Conservation (phyloP, 2,329 filamentous ascomycete species). For the Epichloe glyceriae region DNA sequence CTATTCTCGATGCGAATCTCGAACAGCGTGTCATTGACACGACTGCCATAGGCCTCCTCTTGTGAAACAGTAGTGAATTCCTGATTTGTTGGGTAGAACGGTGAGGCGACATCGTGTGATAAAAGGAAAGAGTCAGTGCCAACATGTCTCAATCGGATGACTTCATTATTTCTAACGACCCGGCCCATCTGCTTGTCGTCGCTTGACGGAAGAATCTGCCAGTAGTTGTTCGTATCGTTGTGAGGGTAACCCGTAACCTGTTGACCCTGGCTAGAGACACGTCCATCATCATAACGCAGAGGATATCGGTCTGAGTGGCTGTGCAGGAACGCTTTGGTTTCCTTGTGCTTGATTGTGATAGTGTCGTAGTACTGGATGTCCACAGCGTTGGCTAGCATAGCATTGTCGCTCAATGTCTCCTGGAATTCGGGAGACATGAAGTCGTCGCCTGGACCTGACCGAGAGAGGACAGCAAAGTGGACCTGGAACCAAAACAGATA, state of each 20-base stretch:
- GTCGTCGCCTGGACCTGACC: constrained; percentile 89
- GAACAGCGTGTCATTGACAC: constrained; percentile 83
- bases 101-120: constrained; percentile 93
- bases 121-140: constrained; percentile 77
- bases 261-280: constrained; percentile 93
- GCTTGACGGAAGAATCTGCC: constrained; percentile 71
- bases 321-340: constrained; percentile 92
- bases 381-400: constrained; percentile 77
- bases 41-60: constrained; percentile 59
- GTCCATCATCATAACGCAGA: constrained; percentile 89
- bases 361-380: constrained; percentile 82
- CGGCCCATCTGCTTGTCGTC: constrained; percentile 46
- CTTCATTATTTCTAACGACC: constrained; percentile 67
- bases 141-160: constrained; percentile 75
- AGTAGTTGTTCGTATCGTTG: constrained; percentile 98
- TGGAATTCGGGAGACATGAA: constrained; percentile 99
- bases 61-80: constrained; percentile 78
- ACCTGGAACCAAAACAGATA: constrained; percentile 99
- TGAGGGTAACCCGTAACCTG: constrained; percentile 96
- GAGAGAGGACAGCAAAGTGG: constrained; percentile 79
- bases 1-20: constrained; percentile 82
- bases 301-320: constrained; percentile 84
- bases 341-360: constrained; percentile 86
- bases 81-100: constrained; percentile 93
- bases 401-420: constrained; percentile 88